phyloP scores from a whole-genome alignment of 768 basidiomycete genomes.

The Piloderma croceum region DNA sequence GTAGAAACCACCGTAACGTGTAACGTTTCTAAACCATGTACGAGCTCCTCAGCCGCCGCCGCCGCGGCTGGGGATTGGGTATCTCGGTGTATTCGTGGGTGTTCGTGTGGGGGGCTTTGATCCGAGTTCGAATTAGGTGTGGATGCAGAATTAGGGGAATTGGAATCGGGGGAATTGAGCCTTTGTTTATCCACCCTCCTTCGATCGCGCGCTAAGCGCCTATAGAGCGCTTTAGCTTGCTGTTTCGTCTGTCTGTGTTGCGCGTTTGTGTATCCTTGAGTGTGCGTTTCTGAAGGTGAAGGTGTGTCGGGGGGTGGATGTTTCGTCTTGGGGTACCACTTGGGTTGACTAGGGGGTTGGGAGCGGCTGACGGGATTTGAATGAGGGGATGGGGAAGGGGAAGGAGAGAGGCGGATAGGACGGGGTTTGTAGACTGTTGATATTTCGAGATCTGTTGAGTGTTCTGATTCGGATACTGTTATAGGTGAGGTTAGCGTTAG shows the following conservation, averaged over 20 bases:
- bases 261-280: slow-evolving; percentile 16
- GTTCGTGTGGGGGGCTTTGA: too few relatives aligned
- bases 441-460: slow-evolving; percentile 54
- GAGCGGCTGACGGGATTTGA: too few relatives aligned
- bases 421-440: slow-evolving; percentile 70
- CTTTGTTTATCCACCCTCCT: slow-evolving; percentile 41
- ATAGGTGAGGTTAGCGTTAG: too few relatives aligned
- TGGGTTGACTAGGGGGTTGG: too few relatives aligned
- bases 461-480: slow-evolving; percentile 25
- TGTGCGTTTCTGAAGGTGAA: slow-evolving; percentile 7
- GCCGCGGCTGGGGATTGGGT: too few relatives aligned
- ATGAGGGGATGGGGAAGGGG: too few relatives aligned
- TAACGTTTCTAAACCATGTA: too few relatives aligned
- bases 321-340: slow-evolving; percentile 26
- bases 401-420: too few relatives aligned
- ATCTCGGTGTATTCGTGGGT: too few relatives aligned
- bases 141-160: neutral
- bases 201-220: slow-evolving; percentile 45
- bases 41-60: too few relatives aligned
- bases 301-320: slow-evolving; percentile 27
- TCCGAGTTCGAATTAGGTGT: too few relatives aligned
- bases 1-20: too few relatives aligned
- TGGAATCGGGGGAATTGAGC: neutral
- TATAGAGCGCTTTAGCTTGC: slow-evolving; percentile 29
- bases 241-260: slow-evolving; percentile 13